Percentiles rank a stretch among this genome's conserved stretches.
Conservation (phyloP, 192 early-diverging fungal genomes). For the Dimargaris xerosporica region DNA sequence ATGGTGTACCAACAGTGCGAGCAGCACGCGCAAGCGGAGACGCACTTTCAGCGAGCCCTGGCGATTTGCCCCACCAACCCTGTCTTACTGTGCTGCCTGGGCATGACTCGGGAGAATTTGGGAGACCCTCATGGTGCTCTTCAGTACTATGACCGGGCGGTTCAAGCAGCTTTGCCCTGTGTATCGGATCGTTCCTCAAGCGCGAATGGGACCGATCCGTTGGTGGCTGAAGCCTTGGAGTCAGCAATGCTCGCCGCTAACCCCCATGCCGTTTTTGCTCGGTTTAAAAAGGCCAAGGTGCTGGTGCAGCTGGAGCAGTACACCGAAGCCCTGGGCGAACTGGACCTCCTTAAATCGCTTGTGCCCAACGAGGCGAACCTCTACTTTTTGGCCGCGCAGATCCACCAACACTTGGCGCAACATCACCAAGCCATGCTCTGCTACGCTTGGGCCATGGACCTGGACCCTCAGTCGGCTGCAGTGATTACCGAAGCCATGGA, state of each 20-base stretch:
- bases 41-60: conserved; percentile 54
- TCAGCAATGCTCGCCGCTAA: conserved; percentile 4
- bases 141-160: conserved; percentile 41
- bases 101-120: conserved; percentile 50
- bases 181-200: too few relatives aligned
- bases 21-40: conserved; percentile 53
- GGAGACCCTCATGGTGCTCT: conserved; percentile 36
- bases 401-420: conserved; percentile 35
- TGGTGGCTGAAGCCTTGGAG: conserved; percentile 12
- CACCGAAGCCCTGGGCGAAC: conserved; percentile 41
- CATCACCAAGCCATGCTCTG: conserved; percentile 32
- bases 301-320: conserved; percentile 39
- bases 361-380: conserved; percentile 37
- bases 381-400: conserved; percentile 44
- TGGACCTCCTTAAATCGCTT: conserved; percentile 37
- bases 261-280: conserved; percentile 34
- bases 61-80: conserved; percentile 57
- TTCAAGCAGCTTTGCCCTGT: conserved; percentile 16
- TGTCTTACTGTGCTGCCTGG: conserved; percentile 52
- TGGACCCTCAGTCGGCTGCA: conserved; percentile 28
- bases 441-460: conserved; percentile 49
- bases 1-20: conserved; percentile 52
- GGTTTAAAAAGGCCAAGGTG: conserved; percentile 51
- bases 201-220: conserved; percentile 3
- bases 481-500: conserved; percentile 32